Evolutionary conservation across 2,329 filamentous ascomycete genomes (phyloP).

Genomic region (Clarireedia sp.): DNA sequence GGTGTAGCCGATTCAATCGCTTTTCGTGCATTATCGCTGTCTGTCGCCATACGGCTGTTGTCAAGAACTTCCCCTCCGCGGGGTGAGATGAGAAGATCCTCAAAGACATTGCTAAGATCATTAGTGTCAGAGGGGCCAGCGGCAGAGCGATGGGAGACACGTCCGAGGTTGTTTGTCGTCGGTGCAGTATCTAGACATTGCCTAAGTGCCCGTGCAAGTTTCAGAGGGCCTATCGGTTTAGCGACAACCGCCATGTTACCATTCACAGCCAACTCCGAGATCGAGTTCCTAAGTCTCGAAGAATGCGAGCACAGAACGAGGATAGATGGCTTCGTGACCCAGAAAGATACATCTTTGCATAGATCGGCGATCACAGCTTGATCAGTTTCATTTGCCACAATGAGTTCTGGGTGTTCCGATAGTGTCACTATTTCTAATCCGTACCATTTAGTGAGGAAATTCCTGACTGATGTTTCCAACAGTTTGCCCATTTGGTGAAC

Average conservation of each 20-base stretch:
- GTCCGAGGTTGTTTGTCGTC: background rate
- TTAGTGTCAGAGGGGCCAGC: conserved; percentile 13
- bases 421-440: conserved; percentile 25
- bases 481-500: conserved; percentile 15
- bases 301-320: conserved; percentile 27
- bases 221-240: conserved; percentile 28
- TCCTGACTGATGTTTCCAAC: conserved; percentile 22
- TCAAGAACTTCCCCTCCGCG: conserved; percentile 24
- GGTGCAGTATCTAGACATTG: conserved; percentile 21
- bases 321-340: conserved; percentile 16
- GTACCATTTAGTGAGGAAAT: conserved; percentile 28
- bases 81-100: conserved; percentile 22
- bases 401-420: conserved; percentile 19
- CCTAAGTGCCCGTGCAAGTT: conserved; percentile 26
- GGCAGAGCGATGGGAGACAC: conserved; percentile 13
- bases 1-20: conserved; percentile 28
- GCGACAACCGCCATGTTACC: conserved; percentile 26
- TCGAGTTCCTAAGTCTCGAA: conserved; percentile 19
- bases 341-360: conserved; percentile 6
- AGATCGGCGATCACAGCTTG: conserved; percentile 16
- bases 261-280: conserved; percentile 9
- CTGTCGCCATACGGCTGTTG: conserved; percentile 27
- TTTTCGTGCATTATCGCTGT: conserved; percentile 28
- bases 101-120: conserved; percentile 25
- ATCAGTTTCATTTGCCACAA: conserved; percentile 24